Evolutionary conservation across 1,284 basidiomycete species (phyloP).

Genomic region (Dichomitus squalens): DNA sequence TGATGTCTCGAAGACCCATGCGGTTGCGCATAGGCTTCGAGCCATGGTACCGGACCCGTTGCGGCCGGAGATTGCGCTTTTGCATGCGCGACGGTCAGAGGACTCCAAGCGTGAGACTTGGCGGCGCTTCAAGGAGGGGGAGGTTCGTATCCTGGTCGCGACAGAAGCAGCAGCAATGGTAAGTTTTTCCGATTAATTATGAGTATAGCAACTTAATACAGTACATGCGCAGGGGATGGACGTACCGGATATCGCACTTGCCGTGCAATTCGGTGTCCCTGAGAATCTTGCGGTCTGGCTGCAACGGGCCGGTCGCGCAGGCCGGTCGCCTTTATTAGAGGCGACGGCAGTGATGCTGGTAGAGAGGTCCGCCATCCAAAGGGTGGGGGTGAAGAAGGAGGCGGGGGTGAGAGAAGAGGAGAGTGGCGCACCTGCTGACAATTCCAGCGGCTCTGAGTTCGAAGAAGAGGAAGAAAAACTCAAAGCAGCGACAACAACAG

Average conservation of each 20-base stretch:
- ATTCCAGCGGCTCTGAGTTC: too few species aligned
- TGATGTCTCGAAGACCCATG: not conserved
- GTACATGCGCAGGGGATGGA: conserved; percentile 10
- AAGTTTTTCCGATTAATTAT: too few species aligned
- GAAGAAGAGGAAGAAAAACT: not conserved
- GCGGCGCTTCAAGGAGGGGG: conserved; percentile 4
- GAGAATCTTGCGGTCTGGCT: conserved; percentile 20
- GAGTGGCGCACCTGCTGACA: too few species aligned
- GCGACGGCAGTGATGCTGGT: conserved; percentile 17
- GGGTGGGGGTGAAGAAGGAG: too few species aligned
- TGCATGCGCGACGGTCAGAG: not conserved
- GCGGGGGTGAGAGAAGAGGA: too few species aligned
- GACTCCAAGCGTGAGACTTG: conserved; percentile 14
- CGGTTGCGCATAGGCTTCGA: not conserved
- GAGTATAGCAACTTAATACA: too few species aligned
- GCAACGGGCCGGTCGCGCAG: conserved; percentile 23
- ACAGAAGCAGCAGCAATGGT: conserved; percentile 27
- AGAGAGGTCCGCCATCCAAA: conserved; percentile 12
- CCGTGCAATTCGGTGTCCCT: conserved; percentile 21
- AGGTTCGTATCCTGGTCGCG: conserved; percentile 6
- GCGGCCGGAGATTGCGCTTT: not conserved
- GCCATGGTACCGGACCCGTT: not conserved
- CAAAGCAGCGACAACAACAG: not conserved
- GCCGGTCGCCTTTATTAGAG: conserved; percentile 10
- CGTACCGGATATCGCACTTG: conserved; percentile 20